Evolutionary conservation across 73 alveolate species (phyloP), one percentile per base, ranked within the genome.

Genomic region (Tetrahymena elliotti): DNA sequence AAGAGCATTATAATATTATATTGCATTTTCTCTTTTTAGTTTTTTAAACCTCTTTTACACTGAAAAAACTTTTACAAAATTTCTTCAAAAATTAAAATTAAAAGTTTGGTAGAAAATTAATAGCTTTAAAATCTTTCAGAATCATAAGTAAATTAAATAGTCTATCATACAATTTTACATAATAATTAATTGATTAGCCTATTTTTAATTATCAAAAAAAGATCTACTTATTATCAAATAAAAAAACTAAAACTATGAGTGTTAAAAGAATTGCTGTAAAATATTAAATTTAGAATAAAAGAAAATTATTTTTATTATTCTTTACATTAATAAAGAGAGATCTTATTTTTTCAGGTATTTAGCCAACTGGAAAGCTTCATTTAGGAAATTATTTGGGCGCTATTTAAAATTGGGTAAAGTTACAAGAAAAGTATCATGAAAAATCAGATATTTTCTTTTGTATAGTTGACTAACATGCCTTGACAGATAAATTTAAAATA

Each of bases 321-420:
- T 18, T 68, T 18, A 68, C 16, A 27, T 4, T 27, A 68, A n/a
- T 11, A 22, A 40, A 68, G 88, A 68, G 36, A 31, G 88, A 68
- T 68, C 88, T 68, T 36, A 68, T 68, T 39, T 94, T 98, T 83
- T 97, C 99, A 53, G 99, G 99, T 6, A 97, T 98, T 38, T 96
- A 98, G 93, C 99, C 99, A n/a, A 96, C 99, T 20, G 99, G 99
- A 31, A 93, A 94, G 38, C 94, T 98, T 53, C 99, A 98, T 84
- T 68, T 98, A 27, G 99, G 99, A 15, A 98, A 98, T 93, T 98
- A 98, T 93, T 94, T 98, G 12, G 99, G 99, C 7, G 99, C 99
- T 24, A 97, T 98, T 22, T 24, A 97, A 40, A 97, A 98, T 52
- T 98, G 99, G 99, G 98, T 97, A 18, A 52, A 96, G 38, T 88